These are phyloP conservation scores for Aspergillus sojae DNA, from an alignment of 2,329 filamentous ascomycete species.

Conservation along the genomic window DNA sequence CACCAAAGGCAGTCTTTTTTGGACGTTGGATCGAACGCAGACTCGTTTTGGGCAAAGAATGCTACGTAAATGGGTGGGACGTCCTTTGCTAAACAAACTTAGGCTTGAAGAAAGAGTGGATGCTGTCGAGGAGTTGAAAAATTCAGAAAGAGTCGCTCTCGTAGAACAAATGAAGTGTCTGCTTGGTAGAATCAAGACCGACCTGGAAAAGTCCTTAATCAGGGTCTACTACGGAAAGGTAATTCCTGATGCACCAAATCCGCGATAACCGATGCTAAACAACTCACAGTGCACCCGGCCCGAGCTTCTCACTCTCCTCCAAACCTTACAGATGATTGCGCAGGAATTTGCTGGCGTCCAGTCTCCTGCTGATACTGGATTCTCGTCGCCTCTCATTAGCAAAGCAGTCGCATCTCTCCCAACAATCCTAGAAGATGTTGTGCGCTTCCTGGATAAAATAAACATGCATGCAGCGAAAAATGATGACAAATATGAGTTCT, in stretches of 20 bases:
- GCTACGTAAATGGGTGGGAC: slow-evolving; percentile 91
- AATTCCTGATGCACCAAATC: not conserved
- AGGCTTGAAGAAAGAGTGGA: slow-evolving; percentile 76
- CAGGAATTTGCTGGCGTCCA: slow-evolving; percentile 73
- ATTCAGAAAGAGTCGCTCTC: slow-evolving; percentile 64
- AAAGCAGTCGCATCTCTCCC: slow-evolving; percentile 76
- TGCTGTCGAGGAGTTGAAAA: slow-evolving; percentile 83
- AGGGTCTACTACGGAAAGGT: slow-evolving; percentile 94
- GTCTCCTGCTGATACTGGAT: slow-evolving; percentile 67
- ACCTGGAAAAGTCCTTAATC: slow-evolving; percentile 90
- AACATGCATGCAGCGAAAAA: slow-evolving; percentile 79
- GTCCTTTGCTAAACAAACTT: slow-evolving; percentile 76
- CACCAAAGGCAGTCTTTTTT: slow-evolving; percentile 87
- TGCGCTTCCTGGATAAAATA: slow-evolving; percentile 79
- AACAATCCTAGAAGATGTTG: slow-evolving; percentile 71
- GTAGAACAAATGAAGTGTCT: slow-evolving; percentile 76
- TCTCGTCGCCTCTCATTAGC: slow-evolving; percentile 69
- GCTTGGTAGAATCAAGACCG: slow-evolving; percentile 70
- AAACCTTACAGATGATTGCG: slow-evolving; percentile 80
- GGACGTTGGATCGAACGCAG: slow-evolving; percentile 89
- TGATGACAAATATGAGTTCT: slow-evolving; percentile 94
- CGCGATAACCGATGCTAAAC: slow-evolving; percentile 21
- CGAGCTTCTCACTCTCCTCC: slow-evolving; percentile 81
- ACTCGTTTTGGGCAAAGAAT: slow-evolving; percentile 88
- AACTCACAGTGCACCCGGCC: slow-evolving; percentile 70